Conservation (phyloP, 345 rosid species). For the Aethionema arabicum region DNA sequence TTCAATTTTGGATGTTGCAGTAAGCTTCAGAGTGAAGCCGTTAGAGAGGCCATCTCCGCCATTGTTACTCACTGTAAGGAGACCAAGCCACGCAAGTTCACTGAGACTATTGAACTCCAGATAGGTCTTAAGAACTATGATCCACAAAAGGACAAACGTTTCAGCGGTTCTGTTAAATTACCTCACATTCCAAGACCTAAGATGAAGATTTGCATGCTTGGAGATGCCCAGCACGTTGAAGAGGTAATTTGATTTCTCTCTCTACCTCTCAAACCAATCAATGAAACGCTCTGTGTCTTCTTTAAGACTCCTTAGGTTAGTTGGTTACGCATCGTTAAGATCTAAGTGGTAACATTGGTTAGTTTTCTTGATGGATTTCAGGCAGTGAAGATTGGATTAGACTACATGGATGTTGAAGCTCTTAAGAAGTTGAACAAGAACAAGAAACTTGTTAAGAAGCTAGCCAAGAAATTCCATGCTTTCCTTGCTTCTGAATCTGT, state of each 20-base stretch:
- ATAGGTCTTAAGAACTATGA: constrained; percentile 95
- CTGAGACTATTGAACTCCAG: constrained; percentile 90
- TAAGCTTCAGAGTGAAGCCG: constrained; percentile 86
- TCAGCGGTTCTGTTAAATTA: constrained; percentile 88
- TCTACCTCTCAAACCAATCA: no score
- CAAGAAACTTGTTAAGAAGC: constrained; percentile 78
- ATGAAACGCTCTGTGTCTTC: no score
- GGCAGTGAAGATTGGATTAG: constrained; percentile 73
- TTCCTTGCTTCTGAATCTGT: constrained; percentile 81
- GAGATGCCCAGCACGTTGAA: constrained; percentile 93
- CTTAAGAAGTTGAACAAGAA: constrained; percentile 77
- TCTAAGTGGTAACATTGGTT: neutral
- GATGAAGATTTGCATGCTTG: constrained; percentile 96
- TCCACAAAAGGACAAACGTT: constrained; percentile 92
- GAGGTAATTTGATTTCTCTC: constrained; percentile 46
- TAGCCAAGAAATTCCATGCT: constrained; percentile 79
- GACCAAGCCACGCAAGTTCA: constrained; percentile 65
- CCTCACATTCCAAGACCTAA: constrained; percentile 93
- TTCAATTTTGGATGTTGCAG: constrained; percentile 39
- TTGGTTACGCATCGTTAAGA: neutral
- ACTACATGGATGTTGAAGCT: constrained; percentile 73
- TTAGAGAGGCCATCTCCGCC: constrained; percentile 75
- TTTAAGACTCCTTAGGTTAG: neutral
- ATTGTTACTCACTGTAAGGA: constrained; percentile 54
- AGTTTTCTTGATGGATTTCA: constrained; percentile 19